Conservation (phyloP, 441 rosid species). For the Cnidoscolus chayamansa region DNA sequence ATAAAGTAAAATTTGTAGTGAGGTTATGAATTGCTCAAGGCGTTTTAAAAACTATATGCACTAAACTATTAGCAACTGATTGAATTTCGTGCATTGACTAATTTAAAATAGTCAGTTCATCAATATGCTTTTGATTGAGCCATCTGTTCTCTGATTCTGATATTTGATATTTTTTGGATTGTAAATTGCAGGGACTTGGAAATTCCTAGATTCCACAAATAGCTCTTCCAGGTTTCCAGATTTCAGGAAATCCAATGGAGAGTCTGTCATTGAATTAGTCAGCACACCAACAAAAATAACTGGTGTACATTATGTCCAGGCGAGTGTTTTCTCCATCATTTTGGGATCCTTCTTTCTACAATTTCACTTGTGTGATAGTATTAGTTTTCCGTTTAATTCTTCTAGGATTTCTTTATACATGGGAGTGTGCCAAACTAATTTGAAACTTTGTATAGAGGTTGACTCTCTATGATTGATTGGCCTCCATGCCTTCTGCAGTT, state of each 20-base stretch:
- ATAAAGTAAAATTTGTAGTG: background rate
- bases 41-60: background rate
- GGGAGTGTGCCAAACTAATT: background rate
- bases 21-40: background rate
- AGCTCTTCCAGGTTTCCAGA: conserved; percentile 83
- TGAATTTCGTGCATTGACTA: conserved; percentile 4
- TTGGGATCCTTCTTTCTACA: background rate
- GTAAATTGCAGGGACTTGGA: conserved; percentile 70
- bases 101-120: conserved; percentile 3
- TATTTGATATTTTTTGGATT: conserved; percentile 24
- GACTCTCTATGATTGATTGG: background rate
- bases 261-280: conserved; percentile 76
- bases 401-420: background rate
- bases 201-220: conserved; percentile 70
- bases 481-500: conserved; percentile 1
- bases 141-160: conserved; percentile 7
- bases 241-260: conserved; percentile 67
- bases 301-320: conserved; percentile 98
- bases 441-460: background rate
- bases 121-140: background rate
- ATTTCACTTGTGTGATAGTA: background rate
- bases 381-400: background rate
- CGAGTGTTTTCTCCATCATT: conserved; percentile 24
- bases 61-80: background rate
- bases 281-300: conserved; percentile 84